A percentile compares a stretch with the other conserved stretches of the same genome.
Evolutionary conservation across 1,139 yeast species (phyloP).

Genomic region (Casaregolazyma suthepensis): DNA sequence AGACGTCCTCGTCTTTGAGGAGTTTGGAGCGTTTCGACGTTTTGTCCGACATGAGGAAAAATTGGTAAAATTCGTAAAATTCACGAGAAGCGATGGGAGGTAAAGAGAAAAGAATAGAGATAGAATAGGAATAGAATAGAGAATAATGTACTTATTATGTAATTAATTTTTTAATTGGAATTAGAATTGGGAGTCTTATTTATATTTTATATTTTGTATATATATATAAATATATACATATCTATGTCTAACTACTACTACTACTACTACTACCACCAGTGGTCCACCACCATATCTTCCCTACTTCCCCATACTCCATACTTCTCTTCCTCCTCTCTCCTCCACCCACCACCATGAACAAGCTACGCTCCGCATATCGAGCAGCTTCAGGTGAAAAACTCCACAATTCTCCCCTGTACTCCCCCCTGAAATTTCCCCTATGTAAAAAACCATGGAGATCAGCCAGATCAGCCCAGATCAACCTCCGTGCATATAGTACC

Average conservation of each 20-base stretch:
- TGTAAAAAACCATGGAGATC: background rate
- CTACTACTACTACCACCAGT: background rate
- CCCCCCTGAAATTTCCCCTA: background rate
- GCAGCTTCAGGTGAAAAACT: background rate
- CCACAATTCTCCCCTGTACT: background rate
- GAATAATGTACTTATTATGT: background rate
- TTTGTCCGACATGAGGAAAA: slow-evolving; percentile 6
- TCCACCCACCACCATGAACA: background rate
- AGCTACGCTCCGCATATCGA: background rate
- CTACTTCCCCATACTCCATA: background rate
- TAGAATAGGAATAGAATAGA: too few species aligned
- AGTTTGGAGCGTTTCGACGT: slow-evolving; percentile 14
- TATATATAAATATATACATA: background rate
- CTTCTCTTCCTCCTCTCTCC: background rate
- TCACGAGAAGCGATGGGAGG: too few species aligned
- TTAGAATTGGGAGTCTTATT: too few species aligned
- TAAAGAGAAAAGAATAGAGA: slow-evolving; percentile 7
- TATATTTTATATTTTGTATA: too few species aligned
- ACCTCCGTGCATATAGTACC: background rate
- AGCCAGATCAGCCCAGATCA: background rate
- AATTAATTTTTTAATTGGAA: too few species aligned
- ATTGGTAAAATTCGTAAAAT: too few species aligned
- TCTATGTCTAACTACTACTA: background rate
- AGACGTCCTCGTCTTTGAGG: slow-evolving; percentile 10
- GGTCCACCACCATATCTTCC: background rate